phyloP scores from a whole-genome alignment of 495 filamentous ascomycete species.

The Copromyces sp. region DNA sequence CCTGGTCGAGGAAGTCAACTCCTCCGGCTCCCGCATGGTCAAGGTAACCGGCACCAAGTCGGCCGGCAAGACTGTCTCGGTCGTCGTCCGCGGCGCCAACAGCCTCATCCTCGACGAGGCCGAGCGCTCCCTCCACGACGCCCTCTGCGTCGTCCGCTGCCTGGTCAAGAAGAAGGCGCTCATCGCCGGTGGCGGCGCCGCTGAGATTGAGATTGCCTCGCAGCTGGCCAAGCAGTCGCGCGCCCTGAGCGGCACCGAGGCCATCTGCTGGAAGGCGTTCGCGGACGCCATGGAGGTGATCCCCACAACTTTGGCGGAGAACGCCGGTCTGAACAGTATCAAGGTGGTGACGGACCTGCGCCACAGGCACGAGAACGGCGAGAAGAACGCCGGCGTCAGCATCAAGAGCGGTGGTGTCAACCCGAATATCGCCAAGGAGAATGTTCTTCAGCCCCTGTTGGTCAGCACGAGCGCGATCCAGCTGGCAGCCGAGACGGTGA shows the following conservation, averaged over 20 bases:
- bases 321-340: constrained; percentile 93
- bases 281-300: constrained; percentile 97
- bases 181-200: constrained; percentile 90
- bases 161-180: constrained; percentile 98
- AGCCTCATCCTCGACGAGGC: constrained; percentile 90
- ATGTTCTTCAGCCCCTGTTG: constrained; percentile 89
- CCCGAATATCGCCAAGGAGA: constrained; percentile 90
- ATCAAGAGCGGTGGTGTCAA: constrained; percentile 96
- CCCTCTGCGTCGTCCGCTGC: constrained; percentile 93
- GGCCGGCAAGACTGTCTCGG: constrained; percentile 77
- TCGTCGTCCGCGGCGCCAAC: constrained; percentile 92
- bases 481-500: constrained; percentile 92
- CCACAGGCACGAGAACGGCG: constrained; percentile 84
- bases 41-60: constrained; percentile 87
- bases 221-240: constrained; percentile 71
- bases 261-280: constrained; percentile 98
- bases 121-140: constrained; percentile 91
- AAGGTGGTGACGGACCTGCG: constrained; percentile 96
- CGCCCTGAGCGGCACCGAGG: constrained; percentile 76
- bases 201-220: constrained; percentile 89
- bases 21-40: constrained; percentile 78
- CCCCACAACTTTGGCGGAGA: constrained; percentile 92
- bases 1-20: constrained; percentile 84
- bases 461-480: constrained; percentile 97
- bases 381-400: constrained; percentile 92